Conservation (phyloP, 352 stramenopile species). For the Phytophthora boehmeriae region DNA sequence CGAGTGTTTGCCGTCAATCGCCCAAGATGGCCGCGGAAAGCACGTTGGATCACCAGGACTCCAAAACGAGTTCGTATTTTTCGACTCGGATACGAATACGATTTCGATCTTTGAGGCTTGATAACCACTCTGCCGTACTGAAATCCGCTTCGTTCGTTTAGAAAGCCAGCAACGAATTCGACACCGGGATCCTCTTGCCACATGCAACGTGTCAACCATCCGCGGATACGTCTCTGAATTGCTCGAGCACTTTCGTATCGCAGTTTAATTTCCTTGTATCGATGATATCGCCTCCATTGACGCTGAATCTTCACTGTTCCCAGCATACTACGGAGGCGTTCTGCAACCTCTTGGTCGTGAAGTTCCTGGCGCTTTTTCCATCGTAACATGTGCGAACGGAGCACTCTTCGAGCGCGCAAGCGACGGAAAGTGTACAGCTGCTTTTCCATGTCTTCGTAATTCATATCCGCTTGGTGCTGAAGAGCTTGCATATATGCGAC, state of each 20-base stretch:
- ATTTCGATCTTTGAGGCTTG: slow-evolving; percentile 40
- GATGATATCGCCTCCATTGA: slow-evolving; percentile 54
- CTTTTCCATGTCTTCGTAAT: slow-evolving; percentile 50
- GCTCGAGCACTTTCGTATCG: slow-evolving; percentile 51
- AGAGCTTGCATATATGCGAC: slow-evolving; percentile 55
- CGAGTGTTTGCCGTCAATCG: slow-evolving; percentile 60
- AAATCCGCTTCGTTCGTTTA: slow-evolving; percentile 47
- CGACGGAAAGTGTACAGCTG: slow-evolving; percentile 54
- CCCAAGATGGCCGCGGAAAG: slow-evolving; percentile 56
- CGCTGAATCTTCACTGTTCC: slow-evolving; percentile 65
- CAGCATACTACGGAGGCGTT: slow-evolving; percentile 55
- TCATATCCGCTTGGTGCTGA: slow-evolving; percentile 49
- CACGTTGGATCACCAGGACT: slow-evolving; percentile 49
- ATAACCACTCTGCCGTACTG: slow-evolving; percentile 57
- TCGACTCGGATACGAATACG: slow-evolving; percentile 60
- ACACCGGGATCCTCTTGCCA: slow-evolving; percentile 69
- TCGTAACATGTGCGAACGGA: slow-evolving; percentile 47
- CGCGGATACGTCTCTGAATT: slow-evolving; percentile 66
- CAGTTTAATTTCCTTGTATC: slow-evolving; percentile 48
- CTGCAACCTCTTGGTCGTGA: slow-evolving; percentile 28
- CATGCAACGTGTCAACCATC: slow-evolving; percentile 68
- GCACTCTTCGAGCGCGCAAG: slow-evolving; percentile 50
- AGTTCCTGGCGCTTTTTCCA: slow-evolving; percentile 47
- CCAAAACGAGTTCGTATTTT: slow-evolving; percentile 47
- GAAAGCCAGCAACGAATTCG: slow-evolving; percentile 38